Base-by-base conservation (phyloP, 768 basidiomycete species). In the Boletus barrowsii region DNA sequence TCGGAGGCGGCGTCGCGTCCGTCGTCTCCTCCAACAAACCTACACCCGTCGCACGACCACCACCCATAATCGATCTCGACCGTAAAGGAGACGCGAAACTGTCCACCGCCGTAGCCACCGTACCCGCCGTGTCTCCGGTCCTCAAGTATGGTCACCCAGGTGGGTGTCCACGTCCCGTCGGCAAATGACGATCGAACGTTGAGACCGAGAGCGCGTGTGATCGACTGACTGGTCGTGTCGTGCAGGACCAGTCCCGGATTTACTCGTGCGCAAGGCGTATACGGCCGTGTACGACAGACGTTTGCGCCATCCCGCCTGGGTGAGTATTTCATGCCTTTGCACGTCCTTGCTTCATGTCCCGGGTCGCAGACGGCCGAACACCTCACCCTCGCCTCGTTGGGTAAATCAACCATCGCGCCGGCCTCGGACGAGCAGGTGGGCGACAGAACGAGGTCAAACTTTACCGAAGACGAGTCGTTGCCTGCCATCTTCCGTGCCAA, bases 241-340 rank as follows among this genome's bases (percentile, higher is more conserved):
- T 55, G n/a, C 60, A 96, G 93, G 94, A 9, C 94, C 95, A 14
- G 78, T 93, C 48, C 78, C 86, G 3, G 95, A 97, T 72, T 67
- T 86, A 13, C 75, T 97, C 20, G 79, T 86, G 42, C 82, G 93
- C 46, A 82, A 83, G 66, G 93, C 89, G 15, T 98, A 97, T 64
- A 85, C 88, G 20, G 86, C 92, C 1, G 91, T 83, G 10, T 98
- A 99, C 69, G 97, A 99, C 70, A 78, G 97, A 49, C 79, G 91
- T 13, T 74, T 95, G 52, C 79, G 92, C 17, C 95, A 98, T 73
- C 94, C 96, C 3, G 82, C 94, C 32, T 98, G 96, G 95, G 94
- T 95, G 66, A 44, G 82, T 14, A 35, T 14, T 11, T 6, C 33
- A 6, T 20, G 14, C 8, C 9, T 24, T 17, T 6, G 9, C 22